Evolutionary conservation across 768 basidiomycete genomes (phyloP), one percentile per base, ranked within the genome.

Genomic region (Dendrothele bispora): DNA sequence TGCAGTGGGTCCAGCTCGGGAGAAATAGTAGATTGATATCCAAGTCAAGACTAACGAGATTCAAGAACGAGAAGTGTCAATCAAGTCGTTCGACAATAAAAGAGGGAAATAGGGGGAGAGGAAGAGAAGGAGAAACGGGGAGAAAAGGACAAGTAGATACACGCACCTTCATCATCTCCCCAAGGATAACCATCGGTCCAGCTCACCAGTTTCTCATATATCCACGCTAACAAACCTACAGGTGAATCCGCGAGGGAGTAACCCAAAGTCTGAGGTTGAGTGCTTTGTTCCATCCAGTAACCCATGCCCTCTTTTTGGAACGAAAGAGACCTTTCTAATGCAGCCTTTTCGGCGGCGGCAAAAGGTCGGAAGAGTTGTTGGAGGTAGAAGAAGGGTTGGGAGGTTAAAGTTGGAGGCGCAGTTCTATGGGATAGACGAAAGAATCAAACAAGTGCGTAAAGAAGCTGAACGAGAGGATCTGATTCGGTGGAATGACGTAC

Each of bases 11-110:
- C 82, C 82, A 0, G 75, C 69, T 7, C 75, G 72, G 6, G 81
- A 83, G 61, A 84, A 82, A 68, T 71, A 77, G 55, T 77, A 82
- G 10, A 81, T 67, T 2, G 79, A 82, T 18, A 81, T 59, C 81
- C 82, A 85, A 0, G 78, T 80, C 26, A 85, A 54, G 1, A 83
- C 82, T 82, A 46, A 32, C n/a, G n/a, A n/a, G n/a, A n/a, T n/a
- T n/a, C n/a, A n/a, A n/a, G n/a, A n/a, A n/a, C n/a, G n/a, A n/a
- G n/a, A n/a, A n/a, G n/a, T n/a, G n/a, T n/a, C 44, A 26, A 1
- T n/a, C n/a, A n/a, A n/a, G n/a, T n/a, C n/a, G 3, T 15, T 6
- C 6, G 20, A 10, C n/a, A 15, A 3, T 24, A 6, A 17, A n/a
- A 4, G 28, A 40, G 10, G 39, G 4, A 40, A 40, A 14, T 40